phyloP scores from a whole-genome alignment of 495 filamentous ascomycete genomes.

The Pseudevernia furfuracea region DNA sequence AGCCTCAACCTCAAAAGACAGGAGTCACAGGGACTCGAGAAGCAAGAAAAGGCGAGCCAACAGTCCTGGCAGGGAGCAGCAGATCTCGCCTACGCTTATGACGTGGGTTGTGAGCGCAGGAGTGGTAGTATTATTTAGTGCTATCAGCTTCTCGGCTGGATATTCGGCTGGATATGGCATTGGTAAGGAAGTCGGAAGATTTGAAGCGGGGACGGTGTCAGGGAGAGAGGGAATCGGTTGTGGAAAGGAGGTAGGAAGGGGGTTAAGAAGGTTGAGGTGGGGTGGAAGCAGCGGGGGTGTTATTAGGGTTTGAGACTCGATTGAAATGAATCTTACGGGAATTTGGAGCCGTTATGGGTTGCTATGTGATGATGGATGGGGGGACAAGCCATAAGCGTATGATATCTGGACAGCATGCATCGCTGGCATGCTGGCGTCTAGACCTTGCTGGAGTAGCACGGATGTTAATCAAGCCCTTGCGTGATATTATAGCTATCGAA shows the following conservation, averaged over 20 bases:
- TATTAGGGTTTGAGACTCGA: constrained; percentile 8
- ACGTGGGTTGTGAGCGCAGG: constrained; percentile 91
- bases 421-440: not conserved
- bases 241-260: constrained; percentile 31
- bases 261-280: constrained; percentile 32
- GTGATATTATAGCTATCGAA: not conserved
- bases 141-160: constrained; percentile 87
- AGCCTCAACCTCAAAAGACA: constrained; percentile 47
- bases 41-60: constrained; percentile 50
- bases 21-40: constrained; percentile 28
- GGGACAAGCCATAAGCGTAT: not conserved
- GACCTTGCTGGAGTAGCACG: not conserved
- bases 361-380: not conserved
- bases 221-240: constrained; percentile 33
- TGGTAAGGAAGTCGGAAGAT: constrained; percentile 69
- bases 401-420: not conserved
- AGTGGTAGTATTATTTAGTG: constrained; percentile 83
- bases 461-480: not conserved
- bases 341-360: not conserved
- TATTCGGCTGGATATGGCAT: constrained; percentile 90
- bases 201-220: constrained; percentile 46
- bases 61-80: constrained; percentile 17
- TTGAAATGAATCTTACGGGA: constrained; percentile 1
- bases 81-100: constrained; percentile 65
- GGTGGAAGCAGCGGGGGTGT: constrained; percentile 23